Conservation (phyloP, 1,139 yeast species). For the Suhomyces anneliseae region DNA sequence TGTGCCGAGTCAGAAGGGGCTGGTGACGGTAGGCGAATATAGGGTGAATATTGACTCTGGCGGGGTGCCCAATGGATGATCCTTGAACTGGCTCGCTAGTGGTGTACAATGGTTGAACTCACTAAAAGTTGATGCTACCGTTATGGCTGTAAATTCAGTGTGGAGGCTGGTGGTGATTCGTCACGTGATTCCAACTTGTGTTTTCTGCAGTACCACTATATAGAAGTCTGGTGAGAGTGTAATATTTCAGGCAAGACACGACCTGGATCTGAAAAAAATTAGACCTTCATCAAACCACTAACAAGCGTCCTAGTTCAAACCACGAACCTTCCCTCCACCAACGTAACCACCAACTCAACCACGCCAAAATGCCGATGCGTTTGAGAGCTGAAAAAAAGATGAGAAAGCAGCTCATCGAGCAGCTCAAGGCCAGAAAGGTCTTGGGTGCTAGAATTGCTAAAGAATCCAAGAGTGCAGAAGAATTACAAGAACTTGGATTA, state of each 20-base stretch:
- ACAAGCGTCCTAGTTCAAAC: not conserved
- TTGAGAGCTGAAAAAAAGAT: slow-evolving; percentile 50
- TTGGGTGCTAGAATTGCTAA: slow-evolving; percentile 48
- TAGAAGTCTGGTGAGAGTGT: not conserved
- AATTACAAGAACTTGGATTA: slow-evolving; percentile 40
- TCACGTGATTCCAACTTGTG: too few relatives aligned
- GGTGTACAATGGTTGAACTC: too few relatives aligned
- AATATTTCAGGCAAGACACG: not conserved
- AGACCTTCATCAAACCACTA: not conserved
- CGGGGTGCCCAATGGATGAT: too few relatives aligned
- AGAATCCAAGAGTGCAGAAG: slow-evolving; percentile 36
- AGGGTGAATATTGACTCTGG: too few relatives aligned
- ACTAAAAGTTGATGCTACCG: too few relatives aligned
- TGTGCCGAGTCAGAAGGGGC: too few relatives aligned
- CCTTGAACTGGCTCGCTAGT: too few relatives aligned
- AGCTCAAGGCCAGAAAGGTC: slow-evolving; percentile 44
- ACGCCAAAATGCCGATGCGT: slow-evolving; percentile 41
- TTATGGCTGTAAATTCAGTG: too few relatives aligned
- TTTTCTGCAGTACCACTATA: too few relatives aligned
- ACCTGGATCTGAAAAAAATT: slow-evolving; percentile 3
- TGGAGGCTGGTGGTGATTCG: too few relatives aligned
- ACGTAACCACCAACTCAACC: not conserved
- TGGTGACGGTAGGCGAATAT: too few relatives aligned
- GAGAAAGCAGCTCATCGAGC: slow-evolving; percentile 52
- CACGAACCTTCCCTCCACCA: not conserved